Conservation (phyloP, 2,329 filamentous ascomycete genomes). For the Aspergillus persii region DNA sequence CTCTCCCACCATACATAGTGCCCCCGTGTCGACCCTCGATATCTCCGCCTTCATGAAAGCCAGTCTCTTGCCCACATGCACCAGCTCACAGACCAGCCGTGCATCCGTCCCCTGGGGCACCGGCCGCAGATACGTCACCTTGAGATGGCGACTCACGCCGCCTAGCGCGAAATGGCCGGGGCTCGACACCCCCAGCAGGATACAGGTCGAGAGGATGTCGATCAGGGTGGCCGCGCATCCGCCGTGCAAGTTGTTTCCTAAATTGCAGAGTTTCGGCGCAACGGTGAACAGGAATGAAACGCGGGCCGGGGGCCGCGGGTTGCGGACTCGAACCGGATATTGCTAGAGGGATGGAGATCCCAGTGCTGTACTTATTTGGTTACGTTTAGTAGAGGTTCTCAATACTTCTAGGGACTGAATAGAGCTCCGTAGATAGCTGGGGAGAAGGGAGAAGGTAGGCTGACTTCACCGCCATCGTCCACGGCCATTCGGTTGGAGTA, state of each 20-base stretch:
- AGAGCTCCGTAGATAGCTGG: not conserved
- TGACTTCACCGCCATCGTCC: conserved; percentile 18
- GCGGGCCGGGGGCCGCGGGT: conserved; percentile 30
- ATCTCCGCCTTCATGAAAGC: conserved; percentile 56
- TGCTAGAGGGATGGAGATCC: conserved; percentile 27
- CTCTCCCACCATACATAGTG: conserved; percentile 58
- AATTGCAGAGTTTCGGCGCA: conserved; percentile 86
- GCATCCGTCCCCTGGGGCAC: conserved; percentile 53
- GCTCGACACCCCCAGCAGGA: conserved; percentile 55
- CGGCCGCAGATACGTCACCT: conserved; percentile 66
- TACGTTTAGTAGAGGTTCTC: conserved; percentile 1
- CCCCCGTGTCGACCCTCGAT: conserved; percentile 52
- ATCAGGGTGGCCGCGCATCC: conserved; percentile 69
- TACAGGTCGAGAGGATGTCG: conserved; percentile 62
- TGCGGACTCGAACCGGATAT: conserved; percentile 40
- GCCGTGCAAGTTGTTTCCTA: conserved; percentile 87
- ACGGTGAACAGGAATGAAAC: conserved; percentile 52
- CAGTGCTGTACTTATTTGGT: conserved; percentile 26
- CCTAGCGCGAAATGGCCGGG: conserved; percentile 61
- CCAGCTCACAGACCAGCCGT: conserved; percentile 56
- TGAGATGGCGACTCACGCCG: conserved; percentile 65
- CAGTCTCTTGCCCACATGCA: conserved; percentile 57
- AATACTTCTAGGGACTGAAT: not conserved
- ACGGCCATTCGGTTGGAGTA: conserved; percentile 23
- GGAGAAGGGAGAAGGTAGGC: not conserved